Evolutionary conservation across 2,329 filamentous ascomycete genomes (phyloP), one percentile per base, ranked within the genome.

Genomic region (Penicillium sp.): DNA sequence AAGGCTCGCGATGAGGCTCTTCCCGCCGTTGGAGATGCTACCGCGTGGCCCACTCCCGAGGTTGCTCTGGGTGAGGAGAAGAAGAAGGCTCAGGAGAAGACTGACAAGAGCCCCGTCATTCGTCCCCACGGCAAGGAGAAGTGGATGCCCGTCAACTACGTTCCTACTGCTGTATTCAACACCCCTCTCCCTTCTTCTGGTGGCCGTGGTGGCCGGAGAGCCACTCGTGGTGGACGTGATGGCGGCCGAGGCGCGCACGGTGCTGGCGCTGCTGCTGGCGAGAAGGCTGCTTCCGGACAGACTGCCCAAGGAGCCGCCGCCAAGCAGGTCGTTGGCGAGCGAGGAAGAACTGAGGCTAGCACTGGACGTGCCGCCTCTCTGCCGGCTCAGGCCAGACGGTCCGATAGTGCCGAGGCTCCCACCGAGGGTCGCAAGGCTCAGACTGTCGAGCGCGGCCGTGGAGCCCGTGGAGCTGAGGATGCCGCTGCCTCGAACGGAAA

Each of bases 31-130:
- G 85, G 82, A 52, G 92, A 97, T 70, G 81, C 89, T 44, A 77
- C 84, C 47, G 85, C 85, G 18, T 99, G 94, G 94, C 94, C 94
- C 14, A 97, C 92, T 2, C 91, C 91, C 0, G 90, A 96, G 62
- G 86, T 80, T 44, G 87, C 86, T 1, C 83, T 87, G 46, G 85
- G 86, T 44, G 90, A 94, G 61, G 83, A 88, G 55, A 89, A 89
- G 73, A 86, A 86, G 65, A 91, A 90, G 70, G 74, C 79, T 1
- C 78, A 83, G 47, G 80, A 86, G 49, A 90, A 90, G 70, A 75
- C 77, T 6, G 74, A 73, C 43, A 86, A 88, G 58, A 84, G 48
- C 63, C 79, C 66, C 63, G 70, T 61, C 63, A 82, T 76, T 71
- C 86, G 80, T 61, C 70, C 76, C 13, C 77, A 82, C 55, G 78